Base-by-base conservation (phyloP, 495 filamentous ascomycete species). In the Emericellopsis terricola region DNA sequence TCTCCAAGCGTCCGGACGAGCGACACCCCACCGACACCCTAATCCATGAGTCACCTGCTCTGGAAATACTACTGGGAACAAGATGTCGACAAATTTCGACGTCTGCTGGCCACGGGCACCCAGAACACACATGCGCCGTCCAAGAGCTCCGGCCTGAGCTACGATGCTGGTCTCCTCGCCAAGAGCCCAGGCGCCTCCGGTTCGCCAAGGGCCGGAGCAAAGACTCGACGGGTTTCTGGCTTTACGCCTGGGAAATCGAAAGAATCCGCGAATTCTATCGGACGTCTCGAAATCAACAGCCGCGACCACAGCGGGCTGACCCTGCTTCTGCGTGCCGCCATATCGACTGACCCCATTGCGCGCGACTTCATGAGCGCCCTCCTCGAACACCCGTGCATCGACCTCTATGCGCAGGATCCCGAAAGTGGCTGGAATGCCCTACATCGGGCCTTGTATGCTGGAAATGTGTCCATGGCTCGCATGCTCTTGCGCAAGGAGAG, bases 371-470 rank as follows among this genome's bases (percentile, higher is more conserved):
- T 84, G 11, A 55, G 65, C 36, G 78, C 83, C 9, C 55, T 96
- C 15, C 60, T 94, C 7, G 72, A 79, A 14, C 74, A 85, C 39
- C 81, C 89, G 5, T 60, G 74, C n/a, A 68, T 79, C 38, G 89
- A 97, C 56, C 65, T 96, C 9, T 82, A 91, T 42, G 53, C 63
- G 11, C 83, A 91, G 41, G 89, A 97, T 51, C 60, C 65, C 27
- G 89, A 97, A 51, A 94, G 77, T 52, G 91, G 87, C 15, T 97
- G 89, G 89, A 96, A 91, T 33, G 74, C 85, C 14, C 60, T 97
- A 29, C 89, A 97, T 45, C 72, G 89, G 43, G 83, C 91, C 8
- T 61, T 97, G 31, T 97, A 96, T 46, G 76, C 79, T 44, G 91
- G 91, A 14, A 96, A 94, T 49, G 74, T 85, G 32, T 76, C 81